A percentile compares a stretch with the other conserved stretches of the same genome.
Conservation (phyloP, 345 rosid genomes). For the Eucalyptus regnans region DNA sequence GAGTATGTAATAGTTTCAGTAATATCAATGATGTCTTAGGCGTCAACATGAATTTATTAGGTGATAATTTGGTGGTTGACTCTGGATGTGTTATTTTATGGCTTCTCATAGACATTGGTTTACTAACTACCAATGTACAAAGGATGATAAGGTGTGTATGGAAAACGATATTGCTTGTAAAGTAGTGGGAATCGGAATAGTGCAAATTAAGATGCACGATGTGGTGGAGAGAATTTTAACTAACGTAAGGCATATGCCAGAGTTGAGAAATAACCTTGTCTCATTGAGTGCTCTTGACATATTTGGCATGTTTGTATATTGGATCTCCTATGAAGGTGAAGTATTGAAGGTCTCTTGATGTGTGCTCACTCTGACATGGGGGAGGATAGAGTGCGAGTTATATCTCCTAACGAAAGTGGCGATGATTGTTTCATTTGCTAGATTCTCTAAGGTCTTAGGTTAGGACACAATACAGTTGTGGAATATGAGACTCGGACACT, state of each 20-base stretch:
- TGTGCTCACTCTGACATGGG: not conserved
- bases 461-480: not conserved
- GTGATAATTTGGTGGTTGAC: no score
- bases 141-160: not conserved
- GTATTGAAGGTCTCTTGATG: not conserved
- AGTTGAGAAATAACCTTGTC: not conserved
- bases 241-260: not conserved
- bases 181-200: rapidly evolving
- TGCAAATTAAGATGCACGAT: not conserved
- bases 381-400: not conserved
- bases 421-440: not conserved
- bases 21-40: no score
- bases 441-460: not conserved
- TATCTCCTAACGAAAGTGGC: not conserved
- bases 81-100: no score
- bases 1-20: no score
- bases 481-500: not conserved
- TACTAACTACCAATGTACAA: no score
- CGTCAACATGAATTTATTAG: no score
- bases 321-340: not conserved
- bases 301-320: not conserved
- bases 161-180: not conserved
- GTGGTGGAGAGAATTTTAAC: not conserved
- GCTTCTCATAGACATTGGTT: no score
- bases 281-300: not conserved